A percentile compares a stretch with the other conserved stretches of the same genome.
phyloP scores from a whole-genome alignment of 106 monocot species.

The Platanthera zijinensis region DNA sequence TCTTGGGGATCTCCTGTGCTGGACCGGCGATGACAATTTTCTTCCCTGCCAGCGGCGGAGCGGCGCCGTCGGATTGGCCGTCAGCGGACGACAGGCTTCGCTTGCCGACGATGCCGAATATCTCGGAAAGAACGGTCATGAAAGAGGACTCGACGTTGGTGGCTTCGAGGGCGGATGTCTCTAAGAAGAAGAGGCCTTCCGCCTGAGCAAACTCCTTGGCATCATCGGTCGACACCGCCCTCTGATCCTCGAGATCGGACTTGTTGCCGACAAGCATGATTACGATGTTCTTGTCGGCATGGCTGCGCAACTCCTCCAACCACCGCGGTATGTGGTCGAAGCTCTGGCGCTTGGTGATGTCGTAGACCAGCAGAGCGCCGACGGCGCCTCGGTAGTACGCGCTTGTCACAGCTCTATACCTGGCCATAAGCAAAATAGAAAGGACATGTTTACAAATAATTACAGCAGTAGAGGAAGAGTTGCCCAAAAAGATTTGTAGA shows the following conservation, averaged over 20 bases:
- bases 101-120: slow-evolving; percentile 78
- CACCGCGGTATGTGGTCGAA: slow-evolving; percentile 92
- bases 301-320: slow-evolving; percentile 82
- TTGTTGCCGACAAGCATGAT: slow-evolving; percentile 96
- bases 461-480: too few relatives aligned
- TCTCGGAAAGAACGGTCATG: slow-evolving; percentile 66
- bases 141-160: slow-evolving; percentile 81
- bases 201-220: slow-evolving; percentile 88
- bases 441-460: too few relatives aligned
- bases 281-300: slow-evolving; percentile 90
- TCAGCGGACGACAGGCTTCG: slow-evolving; percentile 37
- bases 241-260: slow-evolving; percentile 72
- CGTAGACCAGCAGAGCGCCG: slow-evolving; percentile 86
- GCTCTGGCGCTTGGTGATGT: slow-evolving; percentile 90
- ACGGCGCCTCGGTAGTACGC: slow-evolving; percentile 95
- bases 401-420: slow-evolving; percentile 93
- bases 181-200: slow-evolving; percentile 85
- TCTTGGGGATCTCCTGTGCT: slow-evolving; percentile 79
- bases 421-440: slow-evolving; percentile 8
- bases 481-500: too few relatives aligned
- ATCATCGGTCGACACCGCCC: slow-evolving; percentile 63
- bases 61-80: slow-evolving; percentile 17
- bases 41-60: slow-evolving; percentile 48
- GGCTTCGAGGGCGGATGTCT: slow-evolving; percentile 82
- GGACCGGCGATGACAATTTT: slow-evolving; percentile 81